Conservation (phyloP, 108 stramenopile genomes). For the Aurantiochytrium sp. region DNA sequence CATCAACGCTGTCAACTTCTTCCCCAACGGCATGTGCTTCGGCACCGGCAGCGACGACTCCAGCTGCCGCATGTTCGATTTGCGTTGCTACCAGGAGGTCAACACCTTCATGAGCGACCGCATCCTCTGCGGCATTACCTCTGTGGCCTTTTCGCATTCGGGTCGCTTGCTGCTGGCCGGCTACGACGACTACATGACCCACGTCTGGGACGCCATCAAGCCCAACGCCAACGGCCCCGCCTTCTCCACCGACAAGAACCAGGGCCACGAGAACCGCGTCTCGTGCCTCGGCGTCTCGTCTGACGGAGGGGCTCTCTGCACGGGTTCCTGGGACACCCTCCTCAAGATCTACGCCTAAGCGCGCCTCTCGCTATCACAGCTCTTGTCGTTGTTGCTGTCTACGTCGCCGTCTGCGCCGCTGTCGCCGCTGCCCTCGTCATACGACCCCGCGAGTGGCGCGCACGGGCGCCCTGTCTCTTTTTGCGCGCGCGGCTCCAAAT, state of each 20-base stretch:
- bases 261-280: constrained; percentile 89
- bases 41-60: constrained; percentile 92
- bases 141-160: constrained; percentile 29
- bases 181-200: constrained; percentile 61
- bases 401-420: too few relatives aligned
- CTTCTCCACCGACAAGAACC: constrained; percentile 53
- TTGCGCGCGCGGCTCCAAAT: too few relatives aligned
- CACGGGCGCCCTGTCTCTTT: too few relatives aligned
- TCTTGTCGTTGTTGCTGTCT: too few relatives aligned
- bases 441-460: too few relatives aligned
- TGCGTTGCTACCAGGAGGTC: constrained; percentile 83
- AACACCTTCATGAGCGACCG: constrained; percentile 74
- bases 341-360: constrained; percentile 80
- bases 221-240: neutral
- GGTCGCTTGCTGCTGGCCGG: constrained; percentile 55
- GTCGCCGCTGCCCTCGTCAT: too few relatives aligned
- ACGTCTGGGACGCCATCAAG: constrained; percentile 58
- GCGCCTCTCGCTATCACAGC: neutral
- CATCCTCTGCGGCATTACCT: constrained; percentile 30
- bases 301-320: constrained; percentile 85
- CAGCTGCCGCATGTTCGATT: constrained; percentile 84
- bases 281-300: constrained; percentile 86
- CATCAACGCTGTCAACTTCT: constrained; percentile 90
- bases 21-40: constrained; percentile 82
- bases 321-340: constrained; percentile 95